These are phyloP conservation scores for Letharia lupina DNA, from an alignment of 495 filamentous ascomycete genomes.

Conservation along the genomic window DNA sequence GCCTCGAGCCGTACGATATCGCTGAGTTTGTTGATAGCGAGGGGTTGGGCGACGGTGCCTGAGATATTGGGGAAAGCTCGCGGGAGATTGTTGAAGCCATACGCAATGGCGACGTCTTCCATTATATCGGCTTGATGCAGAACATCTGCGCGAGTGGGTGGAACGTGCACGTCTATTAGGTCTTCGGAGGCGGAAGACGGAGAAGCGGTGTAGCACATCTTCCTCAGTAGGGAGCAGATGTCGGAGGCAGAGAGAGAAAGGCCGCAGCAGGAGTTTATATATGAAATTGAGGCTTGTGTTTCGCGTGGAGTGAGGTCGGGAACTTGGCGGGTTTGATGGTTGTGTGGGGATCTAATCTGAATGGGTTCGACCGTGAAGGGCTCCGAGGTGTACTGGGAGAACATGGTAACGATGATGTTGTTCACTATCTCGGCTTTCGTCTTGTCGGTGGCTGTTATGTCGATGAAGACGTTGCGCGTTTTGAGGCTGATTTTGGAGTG, in stretches of 20 bases:
- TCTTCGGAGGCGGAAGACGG: slow-evolving; percentile 50
- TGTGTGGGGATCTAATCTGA: slow-evolving; percentile 84
- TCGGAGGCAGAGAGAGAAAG: slow-evolving; percentile 60
- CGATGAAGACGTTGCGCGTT: slow-evolving; percentile 90
- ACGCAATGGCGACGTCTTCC: slow-evolving; percentile 93
- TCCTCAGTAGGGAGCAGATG: slow-evolving; percentile 66
- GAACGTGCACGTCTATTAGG: slow-evolving; percentile 70
- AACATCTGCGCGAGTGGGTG: slow-evolving; percentile 85
- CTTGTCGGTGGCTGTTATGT: slow-evolving; percentile 92
- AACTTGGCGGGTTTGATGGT: slow-evolving; percentile 66
- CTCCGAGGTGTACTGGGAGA: slow-evolving; percentile 82
- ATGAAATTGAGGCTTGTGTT: slow-evolving; percentile 76
- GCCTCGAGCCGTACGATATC: slow-evolving; percentile 88
- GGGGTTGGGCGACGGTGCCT: slow-evolving; percentile 75
- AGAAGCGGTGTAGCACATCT: slow-evolving; percentile 74
- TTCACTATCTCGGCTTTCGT: slow-evolving; percentile 96
- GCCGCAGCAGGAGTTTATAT: slow-evolving; percentile 87
- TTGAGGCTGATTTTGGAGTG: slow-evolving; percentile 89
- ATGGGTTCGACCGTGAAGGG: slow-evolving; percentile 91
- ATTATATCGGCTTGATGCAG: slow-evolving; percentile 96
- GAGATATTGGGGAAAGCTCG: slow-evolving; percentile 73
- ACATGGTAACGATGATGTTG: slow-evolving; percentile 94
- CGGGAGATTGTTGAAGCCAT: slow-evolving; percentile 92
- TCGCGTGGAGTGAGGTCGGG: slow-evolving; percentile 69
- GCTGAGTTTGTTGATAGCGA: slow-evolving; percentile 85